Percentiles rank a stretch among this genome's conserved stretches.
phyloP scores from a whole-genome alignment of 2,329 filamentous ascomycete species.

The Pezizomycotina sp. region DNA sequence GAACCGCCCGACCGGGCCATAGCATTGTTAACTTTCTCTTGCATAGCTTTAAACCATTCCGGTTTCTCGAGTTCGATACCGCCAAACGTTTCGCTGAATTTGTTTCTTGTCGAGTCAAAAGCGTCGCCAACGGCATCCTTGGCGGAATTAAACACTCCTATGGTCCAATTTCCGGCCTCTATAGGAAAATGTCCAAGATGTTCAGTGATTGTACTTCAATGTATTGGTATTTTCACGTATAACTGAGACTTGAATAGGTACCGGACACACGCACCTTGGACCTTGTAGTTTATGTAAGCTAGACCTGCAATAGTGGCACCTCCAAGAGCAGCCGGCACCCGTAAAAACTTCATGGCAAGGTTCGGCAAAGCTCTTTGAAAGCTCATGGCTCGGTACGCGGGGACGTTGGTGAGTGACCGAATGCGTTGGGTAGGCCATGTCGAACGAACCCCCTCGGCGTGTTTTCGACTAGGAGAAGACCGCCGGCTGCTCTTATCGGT shows the following conservation, averaged over 20 bases:
- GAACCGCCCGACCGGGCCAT: constrained; percentile 25
- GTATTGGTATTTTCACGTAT: neutral
- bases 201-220: constrained; percentile 30
- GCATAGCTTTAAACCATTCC: constrained; percentile 41
- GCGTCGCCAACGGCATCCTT: constrained; percentile 48
- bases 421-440: constrained; percentile 14
- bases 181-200: constrained; percentile 32
- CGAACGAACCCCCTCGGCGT: too few species aligned
- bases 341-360: constrained; percentile 73
- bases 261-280: constrained; percentile 47
- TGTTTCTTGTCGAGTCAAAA: constrained; percentile 27
- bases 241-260: neutral
- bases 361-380: constrained; percentile 60
- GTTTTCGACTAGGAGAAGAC: too few species aligned
- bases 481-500: too few species aligned
- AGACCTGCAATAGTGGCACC: constrained; percentile 71
- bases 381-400: constrained; percentile 47
- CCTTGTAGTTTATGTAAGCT: constrained; percentile 93
- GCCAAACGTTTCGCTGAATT: constrained; percentile 53
- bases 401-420: constrained; percentile 29
- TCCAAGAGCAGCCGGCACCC: constrained; percentile 80
- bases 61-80: constrained; percentile 64
- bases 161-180: constrained; percentile 61
- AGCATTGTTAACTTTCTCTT: constrained; percentile 31
- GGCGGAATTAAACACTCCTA: constrained; percentile 58